Percentiles rank a stretch among this genome's conserved stretches.
phyloP scores from a whole-genome alignment of 2,329 filamentous ascomycete species.

The Colletotrichum orbiculare region DNA sequence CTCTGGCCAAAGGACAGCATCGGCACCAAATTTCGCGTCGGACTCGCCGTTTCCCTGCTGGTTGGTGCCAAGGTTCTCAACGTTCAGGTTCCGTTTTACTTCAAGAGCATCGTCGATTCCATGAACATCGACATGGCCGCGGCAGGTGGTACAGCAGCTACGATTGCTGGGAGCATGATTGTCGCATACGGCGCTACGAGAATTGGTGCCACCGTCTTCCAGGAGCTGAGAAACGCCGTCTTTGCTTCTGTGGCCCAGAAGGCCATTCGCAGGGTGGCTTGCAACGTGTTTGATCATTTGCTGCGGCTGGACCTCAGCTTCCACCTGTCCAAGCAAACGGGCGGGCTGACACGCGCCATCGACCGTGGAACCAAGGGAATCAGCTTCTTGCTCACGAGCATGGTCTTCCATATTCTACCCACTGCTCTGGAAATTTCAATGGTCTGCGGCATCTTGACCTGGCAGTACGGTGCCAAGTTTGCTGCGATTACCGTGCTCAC shows the following conservation, averaged over 20 bases:
- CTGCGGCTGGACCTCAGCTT: slow-evolving; percentile 91
- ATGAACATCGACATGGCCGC: slow-evolving; percentile 97
- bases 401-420: slow-evolving; percentile 97
- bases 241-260: slow-evolving; percentile 98
- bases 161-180: slow-evolving; percentile 92
- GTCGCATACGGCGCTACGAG: slow-evolving; percentile 90
- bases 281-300: slow-evolving; percentile 92
- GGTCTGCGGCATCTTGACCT: slow-evolving; percentile 96
- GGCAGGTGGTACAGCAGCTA: slow-evolving; percentile 87
- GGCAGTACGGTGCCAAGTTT: slow-evolving; percentile 93
- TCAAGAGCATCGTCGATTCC: slow-evolving; percentile 96
- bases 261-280: slow-evolving; percentile 89
- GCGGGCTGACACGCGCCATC: slow-evolving; percentile 91
- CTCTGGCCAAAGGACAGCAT: slow-evolving; percentile 93
- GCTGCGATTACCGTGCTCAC: slow-evolving; percentile 90
- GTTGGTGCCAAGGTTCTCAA: slow-evolving; percentile 95
- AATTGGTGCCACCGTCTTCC: slow-evolving; percentile 88
- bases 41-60: slow-evolving; percentile 83
- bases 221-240: slow-evolving; percentile 94
- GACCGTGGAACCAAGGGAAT: slow-evolving; percentile 98
- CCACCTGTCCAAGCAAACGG: slow-evolving; percentile 93
- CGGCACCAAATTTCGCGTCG: slow-evolving; percentile 85
- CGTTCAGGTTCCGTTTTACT: slow-evolving; percentile 98
- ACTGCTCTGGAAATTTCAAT: slow-evolving; percentile 94
- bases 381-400: slow-evolving; percentile 94